Evolutionary conservation across 768 basidiomycete species (phyloP), one percentile per base, ranked within the genome.

Genomic region (Clitopilus passeckerianus): DNA sequence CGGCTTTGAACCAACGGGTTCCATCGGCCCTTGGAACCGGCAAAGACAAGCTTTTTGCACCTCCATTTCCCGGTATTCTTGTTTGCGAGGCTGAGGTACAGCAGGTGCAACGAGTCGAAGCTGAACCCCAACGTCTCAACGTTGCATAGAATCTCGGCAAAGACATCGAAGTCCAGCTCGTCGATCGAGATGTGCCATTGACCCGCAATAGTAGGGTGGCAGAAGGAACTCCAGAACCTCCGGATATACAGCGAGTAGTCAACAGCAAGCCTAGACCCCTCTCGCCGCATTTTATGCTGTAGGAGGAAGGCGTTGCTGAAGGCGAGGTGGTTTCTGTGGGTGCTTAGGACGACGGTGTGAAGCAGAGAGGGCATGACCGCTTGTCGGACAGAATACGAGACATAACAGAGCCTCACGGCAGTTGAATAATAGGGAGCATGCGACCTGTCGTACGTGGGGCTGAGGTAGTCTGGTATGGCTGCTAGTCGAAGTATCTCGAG

Each of bases 81-180:
- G 20, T 61, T 61, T 8, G 61, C 53, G 10, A 79, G 64, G 5
- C 68, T 69, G 56, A 75, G 68, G 61, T 72, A 70, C 6, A 80
- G 60, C 9, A 80, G 64, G 55, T 70, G 67, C n/a, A 75, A 58
- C n/a, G 72, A 68, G 9, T 57, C 34, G 44, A 70, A 69, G 24
- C 66, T 62, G 44, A 79, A 57, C 6, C 75, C 77, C 22, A 80
- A 63, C 9, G 65, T 60, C 37, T 74, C 67, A 5, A 70, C 71
- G 43, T 64, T 68, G 22, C 64, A 57, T 6, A 75, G 63, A 30
- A 77, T 60, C 2, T 68, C 95, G 63, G 98, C 97, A 54, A 99
- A 90, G 23, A 94, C 92, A 68, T 97, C 96, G 15, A 99, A 84
- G 62, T 85, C 93, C 61, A 99, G 72, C 71, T 98, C 95, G 65